Conservation (phyloP, 2,329 filamentous ascomycete genomes). For the Nectriaceae sp. region DNA sequence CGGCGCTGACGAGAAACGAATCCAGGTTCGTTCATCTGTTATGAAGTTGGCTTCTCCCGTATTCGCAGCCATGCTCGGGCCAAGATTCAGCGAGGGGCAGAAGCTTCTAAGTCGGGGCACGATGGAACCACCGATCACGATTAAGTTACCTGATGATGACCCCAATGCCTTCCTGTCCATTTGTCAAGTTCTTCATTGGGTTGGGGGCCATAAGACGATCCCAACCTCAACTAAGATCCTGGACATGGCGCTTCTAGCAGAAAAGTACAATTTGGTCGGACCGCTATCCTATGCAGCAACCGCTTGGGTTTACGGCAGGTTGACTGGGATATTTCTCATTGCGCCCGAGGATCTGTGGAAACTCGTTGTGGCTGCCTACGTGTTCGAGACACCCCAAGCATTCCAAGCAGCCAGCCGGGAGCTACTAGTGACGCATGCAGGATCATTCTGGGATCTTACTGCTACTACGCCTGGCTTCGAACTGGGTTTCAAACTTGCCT, state of each 20-base stretch:
- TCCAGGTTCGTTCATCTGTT: conserved; percentile 8
- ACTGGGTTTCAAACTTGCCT: background rate
- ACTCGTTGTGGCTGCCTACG: background rate
- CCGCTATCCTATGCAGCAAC: conserved; percentile 6
- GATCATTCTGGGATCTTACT: background rate
- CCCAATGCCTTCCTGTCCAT: conserved; percentile 3
- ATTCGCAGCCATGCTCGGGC: conserved; percentile 14
- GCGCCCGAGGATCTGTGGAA: background rate
- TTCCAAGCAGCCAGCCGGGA: background rate
- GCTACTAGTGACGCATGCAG: background rate
- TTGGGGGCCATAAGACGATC: background rate
- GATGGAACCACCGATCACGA: background rate
- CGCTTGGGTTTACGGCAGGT: background rate
- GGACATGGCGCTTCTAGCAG: background rate
- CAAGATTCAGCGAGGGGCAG: conserved; percentile 8
- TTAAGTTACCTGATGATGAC: conserved; percentile 10
- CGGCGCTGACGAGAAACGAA: background rate
- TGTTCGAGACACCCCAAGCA: background rate
- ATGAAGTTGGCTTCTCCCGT: conserved; percentile 7
- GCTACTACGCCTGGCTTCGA: background rate
- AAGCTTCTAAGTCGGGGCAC: background rate
- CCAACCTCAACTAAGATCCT: background rate
- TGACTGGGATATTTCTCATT: too few species aligned
- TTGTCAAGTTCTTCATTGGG: conserved; percentile 7
- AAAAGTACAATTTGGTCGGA: conserved; percentile 9